Percentiles rank a stretch among this genome's conserved stretches.
Evolutionary conservation across 108 stramenopile genomes (phyloP).

Genomic region (Bacterosira constricta): DNA sequence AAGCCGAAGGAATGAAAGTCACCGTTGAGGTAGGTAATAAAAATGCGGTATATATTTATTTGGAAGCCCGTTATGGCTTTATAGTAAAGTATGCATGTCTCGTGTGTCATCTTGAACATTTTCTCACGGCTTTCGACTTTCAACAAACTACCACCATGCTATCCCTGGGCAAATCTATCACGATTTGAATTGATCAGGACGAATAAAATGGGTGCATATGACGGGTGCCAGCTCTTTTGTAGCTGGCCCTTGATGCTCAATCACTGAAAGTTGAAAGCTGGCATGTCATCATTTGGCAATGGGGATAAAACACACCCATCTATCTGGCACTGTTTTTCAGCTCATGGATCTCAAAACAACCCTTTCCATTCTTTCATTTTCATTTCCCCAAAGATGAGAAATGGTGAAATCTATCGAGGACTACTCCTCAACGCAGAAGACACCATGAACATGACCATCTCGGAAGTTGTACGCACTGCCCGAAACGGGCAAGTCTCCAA

Average conservation of each 20-base stretch:
- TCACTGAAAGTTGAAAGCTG: background rate
- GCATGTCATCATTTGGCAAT: background rate
- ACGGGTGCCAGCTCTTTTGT: background rate
- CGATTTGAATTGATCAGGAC: slow-evolving; percentile 6
- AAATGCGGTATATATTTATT: background rate
- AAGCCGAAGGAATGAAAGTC: slow-evolving; percentile 97
- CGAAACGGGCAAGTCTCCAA: slow-evolving; percentile 84
- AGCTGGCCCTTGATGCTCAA: background rate
- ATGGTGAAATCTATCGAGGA: slow-evolving; percentile 96
- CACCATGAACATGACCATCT: slow-evolving; percentile 94
- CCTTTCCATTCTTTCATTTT: background rate
- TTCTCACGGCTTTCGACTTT: slow-evolving; percentile 1
- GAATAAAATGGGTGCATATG: background rate
- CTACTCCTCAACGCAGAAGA: slow-evolving; percentile 94
- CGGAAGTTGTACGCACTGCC: slow-evolving; percentile 83
- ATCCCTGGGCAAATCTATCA: background rate
- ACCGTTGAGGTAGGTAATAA: slow-evolving; percentile 87
- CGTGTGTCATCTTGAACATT: background rate
- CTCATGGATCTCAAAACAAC: background rate
- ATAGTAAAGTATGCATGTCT: too few relatives aligned
- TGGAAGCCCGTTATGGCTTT: too few relatives aligned
- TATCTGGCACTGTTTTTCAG: too few relatives aligned
- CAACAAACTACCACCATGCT: background rate
- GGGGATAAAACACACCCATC: too few relatives aligned
- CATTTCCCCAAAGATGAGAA: slow-evolving; percentile 73